Conservation (phyloP, 371 early-diverging fungal species). For the Rhizopus delemar region DNA sequence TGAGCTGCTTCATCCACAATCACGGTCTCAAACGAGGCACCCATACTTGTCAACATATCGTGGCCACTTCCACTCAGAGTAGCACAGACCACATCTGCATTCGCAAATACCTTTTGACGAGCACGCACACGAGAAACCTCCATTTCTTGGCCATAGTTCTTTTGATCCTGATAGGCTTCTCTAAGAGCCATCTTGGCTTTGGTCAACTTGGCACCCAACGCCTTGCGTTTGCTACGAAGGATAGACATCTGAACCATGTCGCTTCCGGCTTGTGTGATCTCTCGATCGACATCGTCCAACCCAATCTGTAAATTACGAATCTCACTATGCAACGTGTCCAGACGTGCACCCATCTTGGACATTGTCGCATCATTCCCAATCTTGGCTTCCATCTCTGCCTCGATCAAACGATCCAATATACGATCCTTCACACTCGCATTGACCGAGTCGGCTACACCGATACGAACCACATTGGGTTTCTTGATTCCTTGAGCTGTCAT, state of each 20-base stretch:
- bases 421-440: constrained; percentile 74
- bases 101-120: constrained; percentile 68
- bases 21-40: constrained; percentile 74
- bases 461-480: constrained; percentile 78
- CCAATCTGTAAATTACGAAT: constrained; percentile 48
- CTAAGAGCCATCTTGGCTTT: constrained; percentile 45
- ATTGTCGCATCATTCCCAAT: constrained; percentile 22
- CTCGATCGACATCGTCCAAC: constrained; percentile 56
- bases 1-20: constrained; percentile 99
- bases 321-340: constrained; percentile 34
- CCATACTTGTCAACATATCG: constrained; percentile 68
- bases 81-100: constrained; percentile 76
- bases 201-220: constrained; percentile 31
- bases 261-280: constrained; percentile 34
- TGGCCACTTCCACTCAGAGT: constrained; percentile 91
- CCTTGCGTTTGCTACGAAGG: constrained; percentile 35
- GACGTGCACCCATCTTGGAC: constrained; percentile 25
- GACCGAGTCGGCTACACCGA: constrained; percentile 78
- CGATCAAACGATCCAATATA: constrained; percentile 65
- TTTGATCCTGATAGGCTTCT: constrained; percentile 42
- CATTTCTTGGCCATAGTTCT: constrained; percentile 44
- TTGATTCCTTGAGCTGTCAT: constrained; percentile 55
- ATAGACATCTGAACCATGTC: constrained; percentile 31
- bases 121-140: constrained; percentile 59
- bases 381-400: constrained; percentile 47